Evolutionary conservation across 1,139 yeast genomes (phyloP).

Genomic region (Geotrichum klebahnii): DNA sequence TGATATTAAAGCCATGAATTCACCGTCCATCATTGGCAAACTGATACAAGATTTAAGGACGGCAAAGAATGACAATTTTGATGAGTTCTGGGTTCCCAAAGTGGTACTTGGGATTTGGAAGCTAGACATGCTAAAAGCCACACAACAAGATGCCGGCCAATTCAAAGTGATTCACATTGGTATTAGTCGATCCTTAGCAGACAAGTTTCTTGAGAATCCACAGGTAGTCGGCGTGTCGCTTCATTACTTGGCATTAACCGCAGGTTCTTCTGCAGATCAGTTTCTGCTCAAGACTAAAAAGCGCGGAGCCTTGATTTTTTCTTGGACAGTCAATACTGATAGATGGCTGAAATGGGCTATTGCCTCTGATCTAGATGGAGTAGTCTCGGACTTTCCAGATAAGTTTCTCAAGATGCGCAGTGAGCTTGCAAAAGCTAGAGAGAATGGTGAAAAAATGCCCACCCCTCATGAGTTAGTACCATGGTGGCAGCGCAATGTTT

Average conservation of each 20-base stretch:
- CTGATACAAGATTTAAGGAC: constrained; percentile 51
- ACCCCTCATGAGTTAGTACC: too few species aligned
- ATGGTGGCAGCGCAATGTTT: too few species aligned
- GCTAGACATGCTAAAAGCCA: constrained; percentile 56
- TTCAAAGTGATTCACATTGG: constrained; percentile 53
- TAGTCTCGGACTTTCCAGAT: constrained; percentile 58
- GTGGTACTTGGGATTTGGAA: constrained; percentile 82
- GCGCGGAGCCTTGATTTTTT: constrained; percentile 52
- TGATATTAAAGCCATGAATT: constrained; percentile 73
- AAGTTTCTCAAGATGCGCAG: constrained; percentile 22
- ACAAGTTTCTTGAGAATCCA: constrained; percentile 37
- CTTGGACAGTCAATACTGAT: constrained; percentile 74
- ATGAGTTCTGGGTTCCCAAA: constrained; percentile 60
- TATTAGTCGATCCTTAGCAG: constrained; percentile 41
- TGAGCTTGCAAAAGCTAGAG: not conserved
- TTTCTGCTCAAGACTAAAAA: constrained; percentile 39
- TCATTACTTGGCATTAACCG: constrained; percentile 23
- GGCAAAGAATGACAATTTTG: constrained; percentile 47
- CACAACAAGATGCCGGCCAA: constrained; percentile 42
- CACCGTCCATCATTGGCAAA: constrained; percentile 52
- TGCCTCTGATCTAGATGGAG: constrained; percentile 53
- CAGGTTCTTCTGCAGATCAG: constrained; percentile 38
- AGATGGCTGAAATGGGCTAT: constrained; percentile 44
- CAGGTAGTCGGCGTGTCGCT: constrained; percentile 38
- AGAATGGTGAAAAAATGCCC: too few species aligned